Percentiles rank a stretch among this genome's conserved stretches.
Evolutionary conservation across 495 filamentous ascomycete species (phyloP).

Genomic region (Xylona heveae): DNA sequence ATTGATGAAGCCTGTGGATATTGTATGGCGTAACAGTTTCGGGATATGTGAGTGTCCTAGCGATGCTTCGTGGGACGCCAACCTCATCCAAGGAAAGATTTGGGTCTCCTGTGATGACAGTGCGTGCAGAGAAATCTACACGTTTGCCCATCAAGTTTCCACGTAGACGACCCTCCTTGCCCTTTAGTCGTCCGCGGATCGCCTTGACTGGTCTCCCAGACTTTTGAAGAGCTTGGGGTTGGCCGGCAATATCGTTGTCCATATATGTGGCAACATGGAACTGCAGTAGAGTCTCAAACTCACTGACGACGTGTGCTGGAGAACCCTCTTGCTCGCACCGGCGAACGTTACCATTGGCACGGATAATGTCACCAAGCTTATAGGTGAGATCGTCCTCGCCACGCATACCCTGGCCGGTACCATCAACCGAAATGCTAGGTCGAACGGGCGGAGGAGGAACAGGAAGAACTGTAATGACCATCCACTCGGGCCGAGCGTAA

Average conservation of each 20-base stretch:
- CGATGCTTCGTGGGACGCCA: constrained; percentile 79
- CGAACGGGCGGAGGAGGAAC: constrained; percentile 91
- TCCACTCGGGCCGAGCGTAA: constrained; percentile 93
- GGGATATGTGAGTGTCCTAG: constrained; percentile 77
- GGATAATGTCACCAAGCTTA: constrained; percentile 94
- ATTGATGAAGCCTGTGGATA: constrained; percentile 68
- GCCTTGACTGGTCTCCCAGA: constrained; percentile 89
- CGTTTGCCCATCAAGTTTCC: constrained; percentile 99
- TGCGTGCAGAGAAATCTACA: constrained; percentile 98
- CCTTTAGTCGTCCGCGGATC: constrained; percentile 88
- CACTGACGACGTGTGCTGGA: constrained; percentile 65
- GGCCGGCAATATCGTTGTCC: constrained; percentile 96
- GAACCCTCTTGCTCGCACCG: constrained; percentile 76
- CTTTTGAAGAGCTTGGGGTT: constrained; percentile 90
- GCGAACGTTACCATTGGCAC: constrained; percentile 84
- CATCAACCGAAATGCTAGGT: constrained; percentile 87
- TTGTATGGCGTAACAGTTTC: constrained; percentile 98
- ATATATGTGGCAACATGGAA: constrained; percentile 98
- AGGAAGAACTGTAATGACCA: constrained; percentile 86
- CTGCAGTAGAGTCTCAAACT: constrained; percentile 84
- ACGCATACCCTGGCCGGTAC: constrained; percentile 64
- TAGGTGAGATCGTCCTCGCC: constrained; percentile 98
- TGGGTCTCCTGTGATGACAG: constrained; percentile 95
- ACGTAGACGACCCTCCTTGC: constrained; percentile 91
- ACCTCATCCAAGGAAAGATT: constrained; percentile 93